phyloP scores from a whole-genome alignment of 2,329 filamentous ascomycete species.

The Hymenoscyphus repandus region DNA sequence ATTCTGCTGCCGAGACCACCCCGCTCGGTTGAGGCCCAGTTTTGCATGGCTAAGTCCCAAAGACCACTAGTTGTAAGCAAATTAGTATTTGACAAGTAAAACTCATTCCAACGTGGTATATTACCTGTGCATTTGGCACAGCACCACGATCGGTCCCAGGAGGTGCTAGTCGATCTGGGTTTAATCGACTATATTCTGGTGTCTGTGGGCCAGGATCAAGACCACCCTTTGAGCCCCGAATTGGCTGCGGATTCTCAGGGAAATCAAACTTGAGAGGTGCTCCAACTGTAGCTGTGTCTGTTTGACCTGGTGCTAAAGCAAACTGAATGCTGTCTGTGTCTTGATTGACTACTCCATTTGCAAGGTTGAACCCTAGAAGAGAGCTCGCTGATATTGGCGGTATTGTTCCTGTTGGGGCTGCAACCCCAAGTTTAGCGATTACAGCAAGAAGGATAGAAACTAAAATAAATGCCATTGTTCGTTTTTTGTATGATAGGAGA shows the following conservation, averaged over 20 bases:
- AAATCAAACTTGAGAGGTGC: conserved; percentile 49
- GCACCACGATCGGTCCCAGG: conserved; percentile 69
- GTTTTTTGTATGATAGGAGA: no score
- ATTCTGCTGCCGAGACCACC: conserved; percentile 73
- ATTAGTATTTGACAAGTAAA: not conserved
- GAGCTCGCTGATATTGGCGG: conserved; percentile 15
- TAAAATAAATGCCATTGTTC: conserved; percentile 1
- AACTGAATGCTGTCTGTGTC: conserved; percentile 34
- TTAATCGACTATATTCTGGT: conserved; percentile 60
- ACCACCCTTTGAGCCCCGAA: conserved; percentile 44
- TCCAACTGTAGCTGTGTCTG: conserved; percentile 44
- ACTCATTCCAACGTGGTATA: not conserved
- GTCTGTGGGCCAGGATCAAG: conserved; percentile 61
- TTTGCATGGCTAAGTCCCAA: conserved; percentile 20
- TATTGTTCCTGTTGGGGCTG: conserved; percentile 22
- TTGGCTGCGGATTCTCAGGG: conserved; percentile 48
- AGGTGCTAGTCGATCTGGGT: conserved; percentile 65
- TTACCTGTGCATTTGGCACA: conserved; percentile 58
- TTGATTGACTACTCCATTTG: conserved; percentile 32
- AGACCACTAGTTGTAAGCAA: conserved; percentile 46
- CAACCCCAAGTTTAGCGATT: not conserved
- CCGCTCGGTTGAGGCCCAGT: conserved; percentile 60
- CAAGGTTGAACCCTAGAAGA: conserved; percentile 37
- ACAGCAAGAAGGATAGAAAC: not conserved
- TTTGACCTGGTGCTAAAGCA: conserved; percentile 45